phyloP scores from a whole-genome alignment of 176 grass and related monocot genomes.

The Echinochloa phyllopogon region DNA sequence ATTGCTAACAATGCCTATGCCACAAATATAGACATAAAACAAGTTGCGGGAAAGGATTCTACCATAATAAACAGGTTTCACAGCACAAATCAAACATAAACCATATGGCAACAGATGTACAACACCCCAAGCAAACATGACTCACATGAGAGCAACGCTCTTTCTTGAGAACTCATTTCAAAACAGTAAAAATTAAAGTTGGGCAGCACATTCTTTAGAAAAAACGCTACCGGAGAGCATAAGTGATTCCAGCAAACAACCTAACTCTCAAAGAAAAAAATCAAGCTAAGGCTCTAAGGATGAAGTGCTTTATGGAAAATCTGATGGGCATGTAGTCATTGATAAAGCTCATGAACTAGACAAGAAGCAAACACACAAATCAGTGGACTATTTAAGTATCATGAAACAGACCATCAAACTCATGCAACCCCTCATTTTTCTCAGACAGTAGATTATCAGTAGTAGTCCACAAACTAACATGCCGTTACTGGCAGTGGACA shows the following conservation, averaged over 20 bases:
- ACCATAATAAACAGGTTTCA: too few species aligned
- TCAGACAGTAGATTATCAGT: conserved; percentile 2
- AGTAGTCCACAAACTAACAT: not conserved
- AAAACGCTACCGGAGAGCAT: not conserved
- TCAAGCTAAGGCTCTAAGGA: conserved; percentile 15
- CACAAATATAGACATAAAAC: not conserved
- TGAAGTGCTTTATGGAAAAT: conserved; percentile 32
- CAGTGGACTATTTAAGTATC: conserved; percentile 24
- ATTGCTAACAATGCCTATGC: not conserved
- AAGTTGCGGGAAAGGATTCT: not conserved
- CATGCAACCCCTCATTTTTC: conserved; percentile 2
- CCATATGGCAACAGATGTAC: conserved; percentile 1
- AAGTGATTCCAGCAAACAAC: not conserved
- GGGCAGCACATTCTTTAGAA: not conserved
- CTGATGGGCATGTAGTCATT: conserved; percentile 5
- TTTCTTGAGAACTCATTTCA: not conserved
- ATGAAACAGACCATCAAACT: conserved; percentile 20
- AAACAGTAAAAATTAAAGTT: conserved; percentile 10
- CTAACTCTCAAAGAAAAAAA: conserved; percentile 11
- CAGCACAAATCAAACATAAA: conserved; percentile 12
- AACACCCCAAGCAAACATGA: not conserved
- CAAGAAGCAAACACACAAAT: not conserved
- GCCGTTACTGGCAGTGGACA: conserved; percentile 16
- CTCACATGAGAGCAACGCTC: not conserved
- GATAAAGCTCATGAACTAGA: conserved; percentile 12